phyloP scores from a whole-genome alignment of 495 filamentous ascomycete species.

The Aspergillus sparsus region DNA sequence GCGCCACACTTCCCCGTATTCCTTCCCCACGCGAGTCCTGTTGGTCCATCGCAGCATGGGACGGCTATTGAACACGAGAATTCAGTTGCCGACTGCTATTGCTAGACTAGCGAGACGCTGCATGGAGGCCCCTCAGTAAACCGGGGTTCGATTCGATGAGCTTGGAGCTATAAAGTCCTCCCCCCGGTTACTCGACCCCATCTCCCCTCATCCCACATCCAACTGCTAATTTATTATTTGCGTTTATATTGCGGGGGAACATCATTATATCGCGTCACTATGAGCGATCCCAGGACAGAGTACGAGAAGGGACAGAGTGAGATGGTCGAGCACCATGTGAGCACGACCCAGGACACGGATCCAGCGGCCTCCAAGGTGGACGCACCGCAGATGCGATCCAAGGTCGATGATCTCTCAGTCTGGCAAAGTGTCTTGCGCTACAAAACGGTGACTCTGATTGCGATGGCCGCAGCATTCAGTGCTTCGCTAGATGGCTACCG shows the following conservation, averaged over 20 bases:
- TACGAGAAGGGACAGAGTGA: conserved; percentile 6
- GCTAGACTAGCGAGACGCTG: no score
- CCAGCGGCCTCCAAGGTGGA: neutral
- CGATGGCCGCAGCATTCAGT: conserved; percentile 36
- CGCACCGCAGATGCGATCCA: conserved; percentile 11
- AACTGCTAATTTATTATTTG: no score
- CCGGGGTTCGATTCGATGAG: no score
- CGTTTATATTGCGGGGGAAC: neutral
- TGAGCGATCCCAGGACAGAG: neutral
- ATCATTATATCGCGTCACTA: neutral
- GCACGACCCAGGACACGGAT: neutral
- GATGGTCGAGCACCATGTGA: neutral
- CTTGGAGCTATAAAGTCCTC: no score
- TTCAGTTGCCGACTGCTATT: no score
- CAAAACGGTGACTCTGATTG: conserved; percentile 10
- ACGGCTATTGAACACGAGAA: no score
- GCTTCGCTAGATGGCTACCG: conserved; percentile 45
- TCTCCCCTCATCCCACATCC: no score
- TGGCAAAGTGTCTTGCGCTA: conserved; percentile 10
- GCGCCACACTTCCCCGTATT: no score
- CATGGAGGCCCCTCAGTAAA: no score
- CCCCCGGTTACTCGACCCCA: no score
- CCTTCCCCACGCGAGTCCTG: no score
- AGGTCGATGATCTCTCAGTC: conserved; percentile 8
- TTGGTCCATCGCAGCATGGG: no score